Percentiles rank a stretch among this genome's conserved stretches.
phyloP scores from a whole-genome alignment of 805 yeast species.

The Candida sphagnicola region DNA sequence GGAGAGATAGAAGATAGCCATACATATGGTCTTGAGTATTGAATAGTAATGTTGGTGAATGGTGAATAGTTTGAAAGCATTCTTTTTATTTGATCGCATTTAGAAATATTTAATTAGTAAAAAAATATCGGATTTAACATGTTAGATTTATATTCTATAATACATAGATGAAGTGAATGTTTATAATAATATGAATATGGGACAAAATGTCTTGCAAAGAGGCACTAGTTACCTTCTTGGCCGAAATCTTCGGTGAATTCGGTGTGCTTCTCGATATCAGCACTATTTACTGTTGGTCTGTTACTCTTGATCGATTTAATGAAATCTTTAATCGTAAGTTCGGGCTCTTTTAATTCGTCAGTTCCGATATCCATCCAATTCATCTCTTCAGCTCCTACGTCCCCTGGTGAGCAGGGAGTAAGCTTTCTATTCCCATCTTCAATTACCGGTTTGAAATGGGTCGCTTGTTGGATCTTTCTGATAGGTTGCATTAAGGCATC shows the following conservation, averaged over 20 bases:
- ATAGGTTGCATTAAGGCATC: constrained; percentile 99
- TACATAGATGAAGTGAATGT: constrained; percentile 5
- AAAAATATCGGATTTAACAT: neutral
- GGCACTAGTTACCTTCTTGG: constrained; percentile 79
- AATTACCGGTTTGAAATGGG: constrained; percentile 74
- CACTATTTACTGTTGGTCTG: constrained; percentile 90
- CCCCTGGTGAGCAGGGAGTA: constrained; percentile 99
- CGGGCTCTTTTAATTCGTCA: constrained; percentile 88
- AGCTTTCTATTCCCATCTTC: constrained; percentile 44
- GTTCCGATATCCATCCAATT: constrained; percentile 90
- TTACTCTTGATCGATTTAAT: constrained; percentile 86
- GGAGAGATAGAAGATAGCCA: constrained; percentile 8
- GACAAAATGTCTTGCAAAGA: too few species aligned
- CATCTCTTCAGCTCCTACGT: constrained; percentile 76
- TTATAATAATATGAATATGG: too few species aligned
- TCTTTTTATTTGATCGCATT: neutral
- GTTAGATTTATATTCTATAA: constrained; percentile 1
- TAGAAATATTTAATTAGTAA: neutral
- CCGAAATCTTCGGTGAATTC: constrained; percentile 95
- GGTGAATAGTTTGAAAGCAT: neutral
- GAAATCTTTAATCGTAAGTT: constrained; percentile 84
- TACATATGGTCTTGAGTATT: too few species aligned
- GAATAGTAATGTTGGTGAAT: neutral
- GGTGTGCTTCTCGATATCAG: constrained; percentile 76
- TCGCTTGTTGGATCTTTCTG: constrained; percentile 90